Evolutionary conservation across 208 protist genomes (phyloP), one percentile per base, ranked within the genome.

Genomic region (Balamuthia mandrillaris): DNA sequence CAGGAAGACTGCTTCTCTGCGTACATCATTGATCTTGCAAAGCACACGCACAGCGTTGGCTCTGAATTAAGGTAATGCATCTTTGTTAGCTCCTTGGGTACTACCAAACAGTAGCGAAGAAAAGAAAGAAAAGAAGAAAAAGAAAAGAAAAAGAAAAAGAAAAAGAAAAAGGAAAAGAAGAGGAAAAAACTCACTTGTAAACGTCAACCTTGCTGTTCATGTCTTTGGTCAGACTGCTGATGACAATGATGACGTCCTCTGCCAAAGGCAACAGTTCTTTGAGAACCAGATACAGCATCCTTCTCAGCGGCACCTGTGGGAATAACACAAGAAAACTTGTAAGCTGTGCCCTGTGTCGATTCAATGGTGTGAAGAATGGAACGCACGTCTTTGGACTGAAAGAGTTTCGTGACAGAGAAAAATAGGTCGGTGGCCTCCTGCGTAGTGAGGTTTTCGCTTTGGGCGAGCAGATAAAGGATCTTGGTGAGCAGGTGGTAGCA

Each of bases 401-500:
- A 96, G 31, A 99, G 93, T 90, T 99, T 99, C 12, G 98, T 99
- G 0, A 96, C 95, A 84, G 95, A 95, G 88, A 99, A 99, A 92
- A 99, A 99, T 60, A 99, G 78, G 70, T 97, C 94, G 6, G 97
- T 98, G 6, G 98, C 96, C 91, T 99, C 98, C 7, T 66, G 92
- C 52, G 91, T 91, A 6, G 94, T 96, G 47, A 99, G 92, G 0
- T 84, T 89, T 49, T 97, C 95, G 75, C 97, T 97, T 56, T 96
- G 96, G 45, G 86, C 92, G 29, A 99, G 87, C 21, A 99, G 90
- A 82, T 98, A 98, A 18, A 99, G 92, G 18, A 98, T 93, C 90
- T 99, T 95, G 27, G 93, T 97, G 27, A 99, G 94, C 51, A 98
- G 90, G 6, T 88, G 82, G 27, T 93, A 89, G 87, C 96, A 98